Evolutionary conservation across 768 basidiomycete genomes (phyloP).

Genomic region (Suillus americanus): DNA sequence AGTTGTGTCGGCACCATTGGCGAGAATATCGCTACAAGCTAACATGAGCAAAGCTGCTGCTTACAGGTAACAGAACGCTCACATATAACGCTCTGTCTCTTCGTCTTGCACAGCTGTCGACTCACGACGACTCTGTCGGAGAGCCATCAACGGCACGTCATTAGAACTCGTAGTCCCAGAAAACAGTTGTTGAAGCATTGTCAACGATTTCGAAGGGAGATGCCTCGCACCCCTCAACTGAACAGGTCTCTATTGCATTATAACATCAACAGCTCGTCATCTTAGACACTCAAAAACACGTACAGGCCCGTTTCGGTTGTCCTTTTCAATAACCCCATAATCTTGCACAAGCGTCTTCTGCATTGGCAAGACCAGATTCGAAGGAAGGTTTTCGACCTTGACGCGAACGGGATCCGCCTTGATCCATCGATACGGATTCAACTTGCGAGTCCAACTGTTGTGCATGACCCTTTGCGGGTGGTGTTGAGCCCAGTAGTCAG

Average conservation of each 20-base stretch:
- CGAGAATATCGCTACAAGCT: constrained; percentile 60
- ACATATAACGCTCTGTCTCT: constrained; percentile 77
- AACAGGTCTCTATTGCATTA: constrained; percentile 11
- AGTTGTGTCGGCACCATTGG: constrained; percentile 45
- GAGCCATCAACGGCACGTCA: constrained; percentile 59
- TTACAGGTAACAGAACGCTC: constrained; percentile 26
- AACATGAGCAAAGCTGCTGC: constrained; percentile 5
- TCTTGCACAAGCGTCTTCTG: constrained; percentile 73
- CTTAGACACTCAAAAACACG: constrained; percentile 24
- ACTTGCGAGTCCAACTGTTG: constrained; percentile 60
- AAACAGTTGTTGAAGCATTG: constrained; percentile 64
- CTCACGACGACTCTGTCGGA: constrained; percentile 40
- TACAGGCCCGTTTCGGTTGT: constrained; percentile 21
- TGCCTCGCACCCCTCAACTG: constrained; percentile 41
- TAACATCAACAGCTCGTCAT: constrained; percentile 19
- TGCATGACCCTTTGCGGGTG: constrained; percentile 47
- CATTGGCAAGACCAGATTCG: constrained; percentile 76
- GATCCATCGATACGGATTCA: constrained; percentile 90
- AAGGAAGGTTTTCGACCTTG: constrained; percentile 68
- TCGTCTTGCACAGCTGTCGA: constrained; percentile 36
- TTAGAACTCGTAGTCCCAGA: constrained; percentile 50
- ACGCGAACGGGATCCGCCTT: constrained; percentile 70
- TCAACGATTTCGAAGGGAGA: constrained; percentile 57
- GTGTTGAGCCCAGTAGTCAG: constrained; percentile 61
- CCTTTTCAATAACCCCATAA: constrained; percentile 40